Evolutionary conservation across 2,329 filamentous ascomycete genomes (phyloP).

Genomic region (Alternaria tenuissima): DNA sequence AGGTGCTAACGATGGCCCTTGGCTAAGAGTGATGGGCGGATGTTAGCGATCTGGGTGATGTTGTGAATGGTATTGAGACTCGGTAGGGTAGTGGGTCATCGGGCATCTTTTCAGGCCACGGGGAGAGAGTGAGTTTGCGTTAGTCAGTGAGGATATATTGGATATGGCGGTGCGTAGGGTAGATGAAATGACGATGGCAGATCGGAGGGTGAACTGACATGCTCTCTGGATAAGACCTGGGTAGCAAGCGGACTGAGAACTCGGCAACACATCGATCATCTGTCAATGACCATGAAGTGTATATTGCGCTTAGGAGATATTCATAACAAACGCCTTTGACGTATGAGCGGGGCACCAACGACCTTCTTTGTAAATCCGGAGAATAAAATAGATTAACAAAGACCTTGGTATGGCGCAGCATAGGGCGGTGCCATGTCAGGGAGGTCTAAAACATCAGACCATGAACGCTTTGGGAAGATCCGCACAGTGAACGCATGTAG

Average conservation of each 20-base stretch:
- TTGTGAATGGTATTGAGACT: neutral
- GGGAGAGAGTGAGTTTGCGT: neutral
- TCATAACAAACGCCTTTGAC: neutral
- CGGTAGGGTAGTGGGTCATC: neutral
- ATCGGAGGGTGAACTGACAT: neutral
- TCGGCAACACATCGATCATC: neutral
- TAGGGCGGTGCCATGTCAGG: neutral
- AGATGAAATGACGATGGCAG: neutral
- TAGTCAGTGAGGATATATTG: neutral
- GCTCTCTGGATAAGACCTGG: neutral
- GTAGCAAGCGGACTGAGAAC: neutral
- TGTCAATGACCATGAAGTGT: neutral
- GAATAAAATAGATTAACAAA: neutral
- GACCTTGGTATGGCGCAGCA: neutral
- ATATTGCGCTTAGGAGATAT: neutral
- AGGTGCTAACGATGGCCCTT: neutral
- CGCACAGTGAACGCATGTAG: neutral
- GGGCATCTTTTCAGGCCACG: neutral
- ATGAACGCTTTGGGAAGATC: neutral
- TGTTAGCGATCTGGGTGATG: neutral
- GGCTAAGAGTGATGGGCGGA: neutral
- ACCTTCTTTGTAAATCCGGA: neutral
- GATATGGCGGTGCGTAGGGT: neutral
- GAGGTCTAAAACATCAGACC: neutral
- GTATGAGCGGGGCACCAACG: neutral